Evolutionary conservation across 805 yeast genomes (phyloP).

Genomic region (Candida quercuum): DNA sequence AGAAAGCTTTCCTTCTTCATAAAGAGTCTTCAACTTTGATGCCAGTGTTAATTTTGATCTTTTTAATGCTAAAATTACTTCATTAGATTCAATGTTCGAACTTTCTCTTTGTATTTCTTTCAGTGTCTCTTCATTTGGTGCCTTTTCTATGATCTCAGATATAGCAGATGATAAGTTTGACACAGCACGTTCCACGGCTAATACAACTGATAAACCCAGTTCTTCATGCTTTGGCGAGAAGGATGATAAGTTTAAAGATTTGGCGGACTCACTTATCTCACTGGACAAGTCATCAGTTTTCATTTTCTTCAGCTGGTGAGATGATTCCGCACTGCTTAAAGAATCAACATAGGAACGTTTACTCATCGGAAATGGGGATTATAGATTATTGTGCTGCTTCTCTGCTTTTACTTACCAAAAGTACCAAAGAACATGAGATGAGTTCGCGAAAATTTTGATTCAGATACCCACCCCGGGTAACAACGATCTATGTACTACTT

Average conservation of each 20-base stretch:
- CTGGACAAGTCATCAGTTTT: not conserved
- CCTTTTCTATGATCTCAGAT: conserved; percentile 43
- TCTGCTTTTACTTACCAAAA: too few species aligned
- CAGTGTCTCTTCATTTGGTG: conserved; percentile 48
- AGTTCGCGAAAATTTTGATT: too few species aligned
- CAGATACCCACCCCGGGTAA: too few species aligned
- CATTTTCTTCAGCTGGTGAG: not conserved
- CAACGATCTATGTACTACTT: too few species aligned
- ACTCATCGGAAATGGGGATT: not conserved
- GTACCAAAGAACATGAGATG: too few species aligned
- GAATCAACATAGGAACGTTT: not conserved
- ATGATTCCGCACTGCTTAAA: not conserved
- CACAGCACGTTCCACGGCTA: conserved; percentile 46
- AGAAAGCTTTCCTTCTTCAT: conserved; percentile 41
- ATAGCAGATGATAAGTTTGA: conserved; percentile 47
- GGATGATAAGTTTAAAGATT: too few species aligned
- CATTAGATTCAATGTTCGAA: conserved; percentile 28
- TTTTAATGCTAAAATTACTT: conserved; percentile 43
- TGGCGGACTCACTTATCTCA: not conserved
- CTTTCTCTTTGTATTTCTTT: conserved; percentile 26
- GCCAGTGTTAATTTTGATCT: conserved; percentile 56
- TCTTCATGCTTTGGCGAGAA: not conserved
- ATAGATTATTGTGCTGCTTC: too few species aligned
- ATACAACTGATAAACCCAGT: conserved; percentile 20
- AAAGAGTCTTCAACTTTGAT: conserved; percentile 49